phyloP scores from a whole-genome alignment of 2,329 filamentous ascomycete genomes.

The Catunica adiposa region DNA sequence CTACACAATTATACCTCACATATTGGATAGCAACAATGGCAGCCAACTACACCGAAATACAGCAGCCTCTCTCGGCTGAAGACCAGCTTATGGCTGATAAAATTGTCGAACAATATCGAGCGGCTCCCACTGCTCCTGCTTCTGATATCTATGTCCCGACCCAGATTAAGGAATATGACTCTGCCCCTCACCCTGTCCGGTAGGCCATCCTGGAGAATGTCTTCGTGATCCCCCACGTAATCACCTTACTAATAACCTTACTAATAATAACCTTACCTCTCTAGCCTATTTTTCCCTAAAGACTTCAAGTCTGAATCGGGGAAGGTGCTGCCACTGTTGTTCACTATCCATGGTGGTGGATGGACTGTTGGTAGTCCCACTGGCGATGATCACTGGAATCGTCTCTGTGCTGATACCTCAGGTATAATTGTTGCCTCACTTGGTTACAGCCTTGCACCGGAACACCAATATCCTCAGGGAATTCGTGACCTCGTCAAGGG shows the following conservation, averaged over 20 bases:
- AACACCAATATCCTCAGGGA: constrained; percentile 27
- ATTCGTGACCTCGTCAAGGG: constrained; percentile 31
- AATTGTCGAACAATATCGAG: not conserved
- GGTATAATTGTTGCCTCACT: constrained; percentile 30
- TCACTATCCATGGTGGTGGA: constrained; percentile 37
- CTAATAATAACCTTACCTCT: no score
- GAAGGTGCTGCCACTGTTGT: constrained; percentile 25
- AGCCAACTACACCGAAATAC: no score
- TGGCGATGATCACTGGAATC: constrained; percentile 32
- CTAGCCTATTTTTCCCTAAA: constrained; percentile 26
- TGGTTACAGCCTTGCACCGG: constrained; percentile 32
- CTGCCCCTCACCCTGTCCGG: constrained; percentile 9
- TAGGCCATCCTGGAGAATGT: not conserved
- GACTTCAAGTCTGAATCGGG: constrained; percentile 20
- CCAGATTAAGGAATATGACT: constrained; percentile 13
- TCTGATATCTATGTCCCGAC: not conserved
- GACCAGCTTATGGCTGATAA: not conserved
- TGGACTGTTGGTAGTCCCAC: constrained; percentile 28
- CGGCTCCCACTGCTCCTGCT: not conserved
- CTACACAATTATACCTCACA: no score
- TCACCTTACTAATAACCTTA: not conserved
- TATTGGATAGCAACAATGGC: no score
- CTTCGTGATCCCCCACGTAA: not conserved
- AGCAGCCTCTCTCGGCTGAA: not conserved
- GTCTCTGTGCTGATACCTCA: constrained; percentile 25